phyloP scores from a whole-genome alignment of 1,139 yeast species.

The Blastobotrys persicus region DNA sequence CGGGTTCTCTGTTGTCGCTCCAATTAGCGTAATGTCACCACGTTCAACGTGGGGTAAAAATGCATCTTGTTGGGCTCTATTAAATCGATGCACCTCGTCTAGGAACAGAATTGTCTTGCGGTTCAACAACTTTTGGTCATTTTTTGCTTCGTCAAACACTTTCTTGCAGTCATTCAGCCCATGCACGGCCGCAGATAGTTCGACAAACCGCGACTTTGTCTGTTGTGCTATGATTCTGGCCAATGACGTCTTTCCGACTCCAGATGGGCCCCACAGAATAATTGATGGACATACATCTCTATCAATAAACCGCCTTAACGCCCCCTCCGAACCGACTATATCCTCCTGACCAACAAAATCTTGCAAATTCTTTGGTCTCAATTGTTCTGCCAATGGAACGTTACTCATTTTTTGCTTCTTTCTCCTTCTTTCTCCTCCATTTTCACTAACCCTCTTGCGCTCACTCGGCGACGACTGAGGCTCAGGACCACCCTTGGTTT shows the following conservation, averaged over 20 bases:
- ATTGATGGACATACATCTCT: constrained; percentile 67
- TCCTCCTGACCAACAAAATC: constrained; percentile 89
- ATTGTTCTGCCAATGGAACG: constrained; percentile 76
- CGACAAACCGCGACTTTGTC: constrained; percentile 64
- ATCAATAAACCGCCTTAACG: constrained; percentile 65
- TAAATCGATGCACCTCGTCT: constrained; percentile 92
- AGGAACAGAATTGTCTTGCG: constrained; percentile 75
- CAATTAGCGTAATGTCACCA: constrained; percentile 53
- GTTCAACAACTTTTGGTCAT: constrained; percentile 63
- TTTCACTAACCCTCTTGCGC: not conserved
- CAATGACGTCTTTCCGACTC: constrained; percentile 86
- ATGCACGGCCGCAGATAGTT: constrained; percentile 81
- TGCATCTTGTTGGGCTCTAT: constrained; percentile 85
- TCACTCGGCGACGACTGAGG: not conserved
- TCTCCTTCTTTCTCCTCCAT: constrained; percentile 2
- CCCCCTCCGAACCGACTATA: constrained; percentile 70
- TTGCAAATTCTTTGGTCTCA: constrained; percentile 69
- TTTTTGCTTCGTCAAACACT: constrained; percentile 69
- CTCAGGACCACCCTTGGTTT: not conserved
- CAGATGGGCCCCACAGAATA: constrained; percentile 95
- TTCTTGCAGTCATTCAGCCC: constrained; percentile 68
- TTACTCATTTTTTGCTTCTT: constrained; percentile 2
- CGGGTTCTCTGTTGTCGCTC: constrained; percentile 98
- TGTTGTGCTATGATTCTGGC: constrained; percentile 58
- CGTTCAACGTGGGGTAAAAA: constrained; percentile 46